Evolutionary conservation across 192 early-diverging fungal genomes (phyloP), one percentile per base, ranked within the genome.

Genomic region (Podila epicladia): DNA sequence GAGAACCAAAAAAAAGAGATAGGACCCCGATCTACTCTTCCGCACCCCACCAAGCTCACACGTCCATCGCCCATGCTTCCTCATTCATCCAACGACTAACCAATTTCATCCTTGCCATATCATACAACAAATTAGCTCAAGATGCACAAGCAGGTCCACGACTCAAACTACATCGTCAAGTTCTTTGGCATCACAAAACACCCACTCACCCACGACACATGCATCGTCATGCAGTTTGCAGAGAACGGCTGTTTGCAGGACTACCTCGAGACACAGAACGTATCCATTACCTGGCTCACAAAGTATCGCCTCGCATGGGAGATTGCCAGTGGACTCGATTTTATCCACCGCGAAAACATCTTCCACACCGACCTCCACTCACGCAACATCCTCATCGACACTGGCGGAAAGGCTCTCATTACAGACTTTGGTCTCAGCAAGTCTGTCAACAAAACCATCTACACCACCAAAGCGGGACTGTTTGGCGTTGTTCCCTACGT

Each of bases 141-240:
- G 58, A 80, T 83, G 70, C 82, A 83, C 53, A 83, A 83, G 67
- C 74, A 73, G 58, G 82, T 83, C 22, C 82, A 83, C 59, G 82
- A 83, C 64, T 76, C 74, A 2, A 77, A 83, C 65, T 83, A 83
- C 72, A 83, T 83, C 29, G 82, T 83, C 24, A 83, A 83, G 67
- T 83, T 83, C 45, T 77, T 77, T 26, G 82, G 82, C 35, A 83
- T 83, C 67, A 83, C 82, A 5, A 77, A 73, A 69, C 77, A 80
- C 49, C 77, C 77, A 20, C 77, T 80, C 57, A 80, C 77, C 4
- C 77, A 80, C 62, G 82, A 83, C 57, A 77, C 70, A 11, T 76
- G 82, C 57, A 83, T 83, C 50, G 75, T 83, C n/a, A 83, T 83
- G 82, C 74, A 83, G 68, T 83, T 77, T 62, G 74, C 82, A 20